phyloP scores from a whole-genome alignment of 2,329 filamentous ascomycete species.

The Hypomyces perniciosus region DNA sequence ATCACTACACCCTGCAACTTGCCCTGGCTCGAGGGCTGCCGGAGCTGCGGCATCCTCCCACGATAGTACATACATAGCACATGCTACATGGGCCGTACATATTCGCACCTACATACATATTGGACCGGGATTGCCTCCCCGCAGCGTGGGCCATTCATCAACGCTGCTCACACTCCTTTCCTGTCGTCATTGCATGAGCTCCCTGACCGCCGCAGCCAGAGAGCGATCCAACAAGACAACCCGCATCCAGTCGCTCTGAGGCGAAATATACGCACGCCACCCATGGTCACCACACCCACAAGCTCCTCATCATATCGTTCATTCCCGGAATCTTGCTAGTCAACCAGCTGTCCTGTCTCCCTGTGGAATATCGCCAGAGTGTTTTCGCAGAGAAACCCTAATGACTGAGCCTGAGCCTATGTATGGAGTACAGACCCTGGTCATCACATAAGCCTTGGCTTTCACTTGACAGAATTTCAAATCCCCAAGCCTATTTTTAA shows the following conservation, averaged over 20 bases:
- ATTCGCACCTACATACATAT: constrained; percentile 6
- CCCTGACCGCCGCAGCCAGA: constrained; percentile 1
- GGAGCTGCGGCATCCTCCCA: constrained; percentile 1
- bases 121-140: constrained; percentile 9
- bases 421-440: background rate
- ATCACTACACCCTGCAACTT: background rate
- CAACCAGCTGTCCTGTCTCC: background rate
- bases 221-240: constrained; percentile 5
- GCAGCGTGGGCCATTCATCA: constrained; percentile 9
- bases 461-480: background rate
- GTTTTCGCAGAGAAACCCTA: background rate
- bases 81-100: constrained; percentile 9
- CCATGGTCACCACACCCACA: constrained; percentile 1
- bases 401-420: background rate
- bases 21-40: background rate
- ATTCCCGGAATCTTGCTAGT: background rate
- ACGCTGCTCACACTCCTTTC: constrained; percentile 3
- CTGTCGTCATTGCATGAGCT: constrained; percentile 5
- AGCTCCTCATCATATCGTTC: constrained; percentile 3
- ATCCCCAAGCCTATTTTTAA: background rate
- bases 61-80: constrained; percentile 6
- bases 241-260: constrained; percentile 1
- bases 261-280: background rate
- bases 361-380: background rate
- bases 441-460: background rate